A percentile compares a stretch with the other conserved stretches of the same genome.
phyloP scores from a whole-genome alignment of 2,329 filamentous ascomycete genomes.

The Arachnopeziza araneosa region DNA sequence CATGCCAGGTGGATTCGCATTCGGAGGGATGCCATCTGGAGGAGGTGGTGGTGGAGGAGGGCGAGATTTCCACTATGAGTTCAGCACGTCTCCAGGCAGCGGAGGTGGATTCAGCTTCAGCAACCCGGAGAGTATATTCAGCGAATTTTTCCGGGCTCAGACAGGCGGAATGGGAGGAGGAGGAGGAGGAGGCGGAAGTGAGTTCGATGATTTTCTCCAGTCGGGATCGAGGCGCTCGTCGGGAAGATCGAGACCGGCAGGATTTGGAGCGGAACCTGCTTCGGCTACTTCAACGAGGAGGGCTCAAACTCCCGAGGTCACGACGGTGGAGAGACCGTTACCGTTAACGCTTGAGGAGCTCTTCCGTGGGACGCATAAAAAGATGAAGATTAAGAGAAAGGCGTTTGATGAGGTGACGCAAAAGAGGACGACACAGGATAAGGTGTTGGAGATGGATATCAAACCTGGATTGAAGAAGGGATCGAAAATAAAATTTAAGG shows the following conservation, averaged over 20 bases:
- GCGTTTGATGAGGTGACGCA: constrained; percentile 75
- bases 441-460: constrained; percentile 89
- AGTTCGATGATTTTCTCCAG: constrained; percentile 50
- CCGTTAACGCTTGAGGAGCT: constrained; percentile 82
- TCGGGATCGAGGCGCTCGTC: constrained; percentile 37
- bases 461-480: constrained; percentile 94
- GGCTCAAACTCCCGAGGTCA: constrained; percentile 71
- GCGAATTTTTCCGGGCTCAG: constrained; percentile 66
- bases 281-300: constrained; percentile 34
- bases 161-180: constrained; percentile 35
- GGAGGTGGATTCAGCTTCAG: constrained; percentile 73
- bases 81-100: constrained; percentile 39
- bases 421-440: constrained; percentile 81
- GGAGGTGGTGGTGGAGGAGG: constrained; percentile 52
- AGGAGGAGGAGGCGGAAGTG: constrained; percentile 37
- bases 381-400: constrained; percentile 98
- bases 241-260: constrained; percentile 38
- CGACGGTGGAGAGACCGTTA: constrained; percentile 81
- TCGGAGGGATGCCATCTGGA: constrained; percentile 42
- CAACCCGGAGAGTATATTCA: constrained; percentile 78
- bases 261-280: constrained; percentile 37
- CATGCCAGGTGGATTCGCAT: constrained; percentile 48
- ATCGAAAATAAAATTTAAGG: constrained; percentile 96
- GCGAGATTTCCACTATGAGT: constrained; percentile 44
- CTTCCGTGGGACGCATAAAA: constrained; percentile 83